Percentiles rank a stretch among this genome's conserved stretches.
Conservation (phyloP, 75 land plant species). For the Sequoiadendron giganteum region DNA sequence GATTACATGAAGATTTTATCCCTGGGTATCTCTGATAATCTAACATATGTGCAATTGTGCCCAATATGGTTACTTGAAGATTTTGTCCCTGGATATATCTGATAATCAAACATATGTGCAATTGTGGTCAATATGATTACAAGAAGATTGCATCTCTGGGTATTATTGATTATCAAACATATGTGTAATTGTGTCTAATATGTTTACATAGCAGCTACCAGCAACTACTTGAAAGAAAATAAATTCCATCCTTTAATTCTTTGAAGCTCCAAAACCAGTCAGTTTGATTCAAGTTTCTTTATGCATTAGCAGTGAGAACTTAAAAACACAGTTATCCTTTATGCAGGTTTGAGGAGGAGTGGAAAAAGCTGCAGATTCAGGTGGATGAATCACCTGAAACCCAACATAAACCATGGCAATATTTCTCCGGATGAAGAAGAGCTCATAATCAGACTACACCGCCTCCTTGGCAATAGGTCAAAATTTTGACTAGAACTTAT, state of each 20-base stretch:
- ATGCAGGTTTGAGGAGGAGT: slow-evolving; percentile 1
- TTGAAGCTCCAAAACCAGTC: neutral
- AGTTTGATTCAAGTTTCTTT: neutral
- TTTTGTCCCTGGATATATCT: no score
- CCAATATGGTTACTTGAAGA: no score
- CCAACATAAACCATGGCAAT: neutral
- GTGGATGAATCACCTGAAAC: slow-evolving; percentile 7
- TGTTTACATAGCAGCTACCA: neutral
- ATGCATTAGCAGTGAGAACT: neutral
- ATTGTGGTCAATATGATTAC: neutral
- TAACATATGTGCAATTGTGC: no score
- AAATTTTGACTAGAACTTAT: neutral
- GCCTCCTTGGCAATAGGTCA: neutral
- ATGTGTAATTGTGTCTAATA: neutral
- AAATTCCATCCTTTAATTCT: no score
- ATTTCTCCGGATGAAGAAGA: slow-evolving; percentile 4
- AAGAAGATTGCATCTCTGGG: no score
- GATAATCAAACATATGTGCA: neutral
- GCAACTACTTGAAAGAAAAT: neutral
- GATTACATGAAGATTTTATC: no score
- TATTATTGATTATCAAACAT: neutral
- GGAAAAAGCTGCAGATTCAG: slow-evolving; percentile 1
- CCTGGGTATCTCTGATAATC: no score
- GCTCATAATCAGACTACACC: slow-evolving; percentile 1
- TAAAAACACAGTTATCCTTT: neutral